Evolutionary conservation across 768 basidiomycete species (phyloP).

Genomic region (Fomitopsis pulvina): DNA sequence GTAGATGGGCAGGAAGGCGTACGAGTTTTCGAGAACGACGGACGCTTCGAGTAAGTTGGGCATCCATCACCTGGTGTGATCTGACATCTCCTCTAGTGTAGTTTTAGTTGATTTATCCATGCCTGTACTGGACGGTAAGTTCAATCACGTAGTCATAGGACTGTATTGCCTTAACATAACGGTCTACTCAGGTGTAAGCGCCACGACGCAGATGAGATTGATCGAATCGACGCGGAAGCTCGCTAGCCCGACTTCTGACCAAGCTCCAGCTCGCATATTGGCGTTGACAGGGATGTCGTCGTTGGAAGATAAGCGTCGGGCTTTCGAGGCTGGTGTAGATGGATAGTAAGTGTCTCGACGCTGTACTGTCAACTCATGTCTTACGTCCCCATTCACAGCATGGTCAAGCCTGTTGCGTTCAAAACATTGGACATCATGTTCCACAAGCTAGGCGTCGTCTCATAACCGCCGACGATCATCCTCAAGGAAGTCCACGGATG

Average conservation of each 20-base stretch:
- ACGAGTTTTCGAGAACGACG: conserved; percentile 58
- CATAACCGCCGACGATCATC: conserved; percentile 30
- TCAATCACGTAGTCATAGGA: not conserved
- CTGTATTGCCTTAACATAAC: not conserved
- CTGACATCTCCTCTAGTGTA: conserved; percentile 40
- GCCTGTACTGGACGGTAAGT: conserved; percentile 83
- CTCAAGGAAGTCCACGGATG: too few species aligned
- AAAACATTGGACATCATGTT: conserved; percentile 85
- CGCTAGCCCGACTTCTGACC: conserved; percentile 8
- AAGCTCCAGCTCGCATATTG: conserved; percentile 49
- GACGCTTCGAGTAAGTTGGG: conserved; percentile 76
- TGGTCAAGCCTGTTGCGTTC: conserved; percentile 95
- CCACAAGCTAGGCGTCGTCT: conserved; percentile 52
- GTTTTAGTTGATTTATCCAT: conserved; percentile 88
- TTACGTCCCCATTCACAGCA: conserved; percentile 33
- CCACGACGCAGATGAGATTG: conserved; percentile 75
- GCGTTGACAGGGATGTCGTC: conserved; percentile 94
- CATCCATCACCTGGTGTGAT: conserved; percentile 5
- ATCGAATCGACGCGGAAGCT: conserved; percentile 47
- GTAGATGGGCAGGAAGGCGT: conserved; percentile 85
- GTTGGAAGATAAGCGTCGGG: conserved; percentile 83
- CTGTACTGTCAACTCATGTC: not conserved
- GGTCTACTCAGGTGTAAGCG: conserved; percentile 63
- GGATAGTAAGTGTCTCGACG: conserved; percentile 69
- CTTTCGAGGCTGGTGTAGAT: conserved; percentile 90